Base-by-base conservation (phyloP, 2,329 filamentous ascomycete species). In the Apiospora malaysiana region DNA sequence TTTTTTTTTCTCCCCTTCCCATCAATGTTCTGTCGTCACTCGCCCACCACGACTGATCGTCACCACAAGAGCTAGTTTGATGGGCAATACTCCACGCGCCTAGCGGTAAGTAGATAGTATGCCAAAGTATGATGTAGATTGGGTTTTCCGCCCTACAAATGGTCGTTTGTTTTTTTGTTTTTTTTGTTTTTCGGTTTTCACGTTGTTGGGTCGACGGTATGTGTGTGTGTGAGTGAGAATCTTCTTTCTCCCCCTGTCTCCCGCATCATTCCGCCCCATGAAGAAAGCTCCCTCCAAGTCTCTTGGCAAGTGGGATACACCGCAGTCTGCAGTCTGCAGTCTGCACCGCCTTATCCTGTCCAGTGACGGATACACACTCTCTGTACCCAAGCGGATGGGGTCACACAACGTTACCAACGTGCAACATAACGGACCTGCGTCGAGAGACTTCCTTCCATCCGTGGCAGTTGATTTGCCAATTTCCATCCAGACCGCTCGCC, bases 21-120 rank as follows among this genome's bases (percentile, higher is more conserved):
- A n/a, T 32, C 6, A 32, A 32, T 32, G 32, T 32, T 32, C 32
- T 32, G 32, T 32, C 45, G 49, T 56, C 49, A 32, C 49, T 56
- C n/a, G 32, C 27, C 56, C 4, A 63, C 56, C 56, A 32, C 9
- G 56, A n/a, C 56, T 14, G 56, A 63, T 63, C 56, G 32, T 63
- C 56, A 21, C 32, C 56, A 63, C 32, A 63, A n/a, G 49, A 56
- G 56, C 56, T 63, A 63, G 56, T 23, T 40, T 2, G 56, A 63
- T 32, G 37, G 56, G 18, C 56, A 40, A 63, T 63, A 63, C 27
- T 63, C 56, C 56, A 63, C 56, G 56, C 56, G 18, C 56, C 40
- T n/a, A 63, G 32, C 56, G 56, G 56, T 63, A 63, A 63, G 32
- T 37, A 63, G 8, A 9, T 42, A 42, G 40, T 32, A 32, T 56